Percentiles rank a stretch among this genome's conserved stretches.
phyloP scores from a whole-genome alignment of 2,329 filamentous ascomycete species.

The Aspergillus glaucus region DNA sequence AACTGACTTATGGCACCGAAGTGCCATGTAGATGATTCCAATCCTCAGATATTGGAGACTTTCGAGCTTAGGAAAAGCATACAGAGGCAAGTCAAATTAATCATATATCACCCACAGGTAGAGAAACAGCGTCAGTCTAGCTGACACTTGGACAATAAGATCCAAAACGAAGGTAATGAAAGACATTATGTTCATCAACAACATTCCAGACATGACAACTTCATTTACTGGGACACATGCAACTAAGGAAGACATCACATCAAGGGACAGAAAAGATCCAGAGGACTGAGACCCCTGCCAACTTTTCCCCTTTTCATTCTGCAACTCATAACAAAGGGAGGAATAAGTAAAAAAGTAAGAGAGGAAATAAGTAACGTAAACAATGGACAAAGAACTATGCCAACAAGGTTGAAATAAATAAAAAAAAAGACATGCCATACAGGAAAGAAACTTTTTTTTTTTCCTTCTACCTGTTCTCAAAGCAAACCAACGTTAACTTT shows the following conservation, averaged over 20 bases:
- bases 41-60: too few relatives aligned
- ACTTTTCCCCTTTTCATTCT: not conserved
- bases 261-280: not conserved
- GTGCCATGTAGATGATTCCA: too few relatives aligned
- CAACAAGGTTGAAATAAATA: conserved; percentile 13
- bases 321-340: not conserved
- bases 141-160: too few relatives aligned
- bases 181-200: not conserved
- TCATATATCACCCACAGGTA: too few relatives aligned
- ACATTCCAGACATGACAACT: not conserved
- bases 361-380: not conserved
- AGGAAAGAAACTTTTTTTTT: conserved; percentile 3
- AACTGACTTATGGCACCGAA: too few relatives aligned
- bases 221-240: conserved; percentile 2
- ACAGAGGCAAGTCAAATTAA: too few relatives aligned
- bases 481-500: conserved; percentile 17
- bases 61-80: too few relatives aligned
- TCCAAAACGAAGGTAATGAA: not conserved
- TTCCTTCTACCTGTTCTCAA: not conserved
- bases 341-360: not conserved
- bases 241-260: not conserved
- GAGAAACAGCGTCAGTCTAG: too few relatives aligned
- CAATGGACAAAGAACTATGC: conserved; percentile 10
- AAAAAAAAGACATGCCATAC: conserved; percentile 5
- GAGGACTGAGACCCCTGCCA: not conserved